Evolutionary conservation across 345 rosid species (phyloP).

Genomic region (Populus ilicifolia): DNA sequence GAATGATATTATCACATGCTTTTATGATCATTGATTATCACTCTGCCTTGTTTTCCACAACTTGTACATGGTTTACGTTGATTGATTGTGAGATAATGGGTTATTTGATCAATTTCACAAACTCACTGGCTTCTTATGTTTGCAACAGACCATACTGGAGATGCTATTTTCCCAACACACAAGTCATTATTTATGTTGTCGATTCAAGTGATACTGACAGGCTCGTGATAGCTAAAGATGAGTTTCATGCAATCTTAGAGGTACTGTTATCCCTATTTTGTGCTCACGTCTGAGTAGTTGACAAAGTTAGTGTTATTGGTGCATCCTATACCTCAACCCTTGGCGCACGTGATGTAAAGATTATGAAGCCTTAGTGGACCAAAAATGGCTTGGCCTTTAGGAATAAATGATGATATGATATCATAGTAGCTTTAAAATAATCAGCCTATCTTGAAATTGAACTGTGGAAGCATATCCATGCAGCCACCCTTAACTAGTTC

Average conservation of each 20-base stretch:
- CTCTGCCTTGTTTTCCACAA: neutral
- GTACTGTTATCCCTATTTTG: slow-evolving; percentile 28
- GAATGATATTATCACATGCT: neutral
- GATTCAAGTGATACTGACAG: slow-evolving; percentile 81
- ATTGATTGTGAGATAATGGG: slow-evolving; percentile 2
- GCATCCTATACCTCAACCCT: neutral
- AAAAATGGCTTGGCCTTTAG: neutral
- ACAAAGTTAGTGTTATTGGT: neutral
- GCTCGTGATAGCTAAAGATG: slow-evolving; percentile 66
- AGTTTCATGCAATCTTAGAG: slow-evolving; percentile 79
- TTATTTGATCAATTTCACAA: slow-evolving; percentile 9
- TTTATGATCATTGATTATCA: neutral
- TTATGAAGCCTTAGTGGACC: neutral
- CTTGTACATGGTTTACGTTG: neutral
- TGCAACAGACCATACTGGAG: slow-evolving; percentile 73
- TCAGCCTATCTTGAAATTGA: neutral
- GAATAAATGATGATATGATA: neutral
- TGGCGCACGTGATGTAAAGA: neutral
- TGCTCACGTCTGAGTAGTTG: neutral
- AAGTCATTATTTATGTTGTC: slow-evolving; percentile 69
- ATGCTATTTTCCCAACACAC: slow-evolving; percentile 81
- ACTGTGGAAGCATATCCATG: neutral
- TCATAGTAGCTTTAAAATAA: neutral
- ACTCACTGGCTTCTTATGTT: slow-evolving; percentile 6
- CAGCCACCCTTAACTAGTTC: neutral